Evolutionary conservation across 106 monocot species (phyloP).

Genomic region (Allium cepa): DNA sequence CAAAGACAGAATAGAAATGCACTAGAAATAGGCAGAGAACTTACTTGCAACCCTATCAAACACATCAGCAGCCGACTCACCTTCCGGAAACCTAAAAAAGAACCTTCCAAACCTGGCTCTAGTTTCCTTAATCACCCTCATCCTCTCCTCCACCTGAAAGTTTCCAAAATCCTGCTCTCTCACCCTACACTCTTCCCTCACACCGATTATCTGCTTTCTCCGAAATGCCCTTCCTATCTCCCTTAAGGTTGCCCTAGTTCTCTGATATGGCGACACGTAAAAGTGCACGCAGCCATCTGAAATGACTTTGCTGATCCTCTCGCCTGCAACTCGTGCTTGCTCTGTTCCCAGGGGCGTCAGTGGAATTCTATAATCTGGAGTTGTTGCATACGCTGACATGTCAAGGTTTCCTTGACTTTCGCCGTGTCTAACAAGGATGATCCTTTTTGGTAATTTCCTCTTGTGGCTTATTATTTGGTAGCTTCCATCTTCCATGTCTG

Average conservation of each 20-base stretch:
- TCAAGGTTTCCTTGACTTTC: slow-evolving; percentile 92
- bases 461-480: not conserved
- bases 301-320: slow-evolving; percentile 21
- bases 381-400: slow-evolving; percentile 74
- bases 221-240: slow-evolving; percentile 71
- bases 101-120: slow-evolving; percentile 76
- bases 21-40: slow-evolving; percentile 25
- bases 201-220: slow-evolving; percentile 50
- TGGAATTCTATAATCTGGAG: slow-evolving; percentile 82
- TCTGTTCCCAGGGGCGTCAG: slow-evolving; percentile 45
- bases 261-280: slow-evolving; percentile 86
- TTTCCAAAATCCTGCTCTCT: slow-evolving; percentile 97
- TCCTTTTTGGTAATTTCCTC: slow-evolving; percentile 58
- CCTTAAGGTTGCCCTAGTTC: slow-evolving; percentile 69
- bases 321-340: slow-evolving; percentile 66
- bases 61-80: slow-evolving; percentile 95
- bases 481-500: not conserved
- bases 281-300: slow-evolving; percentile 44
- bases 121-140: slow-evolving; percentile 71
- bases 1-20: too few relatives aligned
- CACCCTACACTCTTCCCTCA: slow-evolving; percentile 81
- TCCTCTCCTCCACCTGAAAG: slow-evolving; percentile 91
- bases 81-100: slow-evolving; percentile 97
- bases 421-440: slow-evolving; percentile 82
- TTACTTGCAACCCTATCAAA: slow-evolving; percentile 89